phyloP scores from a whole-genome alignment of 2,329 filamentous ascomycete genomes.

The Nigrograna mackinnonii region DNA sequence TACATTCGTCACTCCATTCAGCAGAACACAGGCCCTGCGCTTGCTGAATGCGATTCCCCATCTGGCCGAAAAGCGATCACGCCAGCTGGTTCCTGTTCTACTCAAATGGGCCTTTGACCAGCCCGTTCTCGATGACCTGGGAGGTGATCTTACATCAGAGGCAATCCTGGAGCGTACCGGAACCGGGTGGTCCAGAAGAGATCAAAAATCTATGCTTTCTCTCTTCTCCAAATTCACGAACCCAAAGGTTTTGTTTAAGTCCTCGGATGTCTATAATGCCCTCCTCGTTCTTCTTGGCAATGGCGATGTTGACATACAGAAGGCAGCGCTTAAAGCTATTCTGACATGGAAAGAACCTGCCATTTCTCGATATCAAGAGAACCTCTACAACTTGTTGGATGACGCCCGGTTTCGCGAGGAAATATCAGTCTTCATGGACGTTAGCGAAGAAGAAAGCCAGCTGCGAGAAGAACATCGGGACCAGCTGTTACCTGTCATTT shows the following conservation, averaged over 20 bases:
- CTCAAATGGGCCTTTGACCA: conserved; percentile 68
- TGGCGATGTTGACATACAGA: conserved; percentile 89
- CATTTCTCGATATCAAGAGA: conserved; percentile 79
- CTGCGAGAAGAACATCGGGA: conserved; percentile 74
- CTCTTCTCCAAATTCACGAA: conserved; percentile 87
- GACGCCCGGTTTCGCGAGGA: conserved; percentile 93
- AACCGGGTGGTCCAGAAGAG: conserved; percentile 69
- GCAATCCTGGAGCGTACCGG: conserved; percentile 9
- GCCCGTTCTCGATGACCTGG: conserved; percentile 7
- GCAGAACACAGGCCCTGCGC: conserved; percentile 77
- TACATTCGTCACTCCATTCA: conserved; percentile 56
- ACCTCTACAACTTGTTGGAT: conserved; percentile 83
- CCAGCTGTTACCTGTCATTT: conserved; percentile 80
- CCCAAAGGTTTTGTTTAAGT: conserved; percentile 79
- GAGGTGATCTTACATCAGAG: conserved; percentile 17
- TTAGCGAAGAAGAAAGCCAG: conserved; percentile 64
- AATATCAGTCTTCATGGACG: conserved; percentile 83
- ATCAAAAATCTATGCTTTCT: conserved; percentile 80
- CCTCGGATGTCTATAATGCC: conserved; percentile 74
- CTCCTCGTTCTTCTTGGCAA: conserved; percentile 79
- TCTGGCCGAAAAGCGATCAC: conserved; percentile 83
- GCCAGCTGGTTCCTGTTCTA: conserved; percentile 82
- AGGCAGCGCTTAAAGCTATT: conserved; percentile 79
- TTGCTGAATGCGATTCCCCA: conserved; percentile 74
- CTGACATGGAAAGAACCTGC: conserved; percentile 85